Conservation (phyloP, 306 rosid genomes). For the Ochetophila trinervis region DNA sequence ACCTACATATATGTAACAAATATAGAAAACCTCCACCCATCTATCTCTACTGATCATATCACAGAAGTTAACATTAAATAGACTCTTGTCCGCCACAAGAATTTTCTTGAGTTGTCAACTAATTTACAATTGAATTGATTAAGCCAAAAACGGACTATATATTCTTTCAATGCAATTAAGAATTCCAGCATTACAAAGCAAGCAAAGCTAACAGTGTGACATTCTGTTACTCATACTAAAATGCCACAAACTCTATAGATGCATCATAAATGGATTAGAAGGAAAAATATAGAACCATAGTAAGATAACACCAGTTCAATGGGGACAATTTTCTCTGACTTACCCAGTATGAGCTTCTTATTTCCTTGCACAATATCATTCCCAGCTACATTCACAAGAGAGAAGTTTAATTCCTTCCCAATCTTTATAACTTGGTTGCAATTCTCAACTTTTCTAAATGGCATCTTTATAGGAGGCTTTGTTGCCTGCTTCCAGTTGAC, state of each 20-base stretch:
- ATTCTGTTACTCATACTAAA: background rate
- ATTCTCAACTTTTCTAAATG: slow-evolving; percentile 97
- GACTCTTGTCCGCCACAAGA: background rate
- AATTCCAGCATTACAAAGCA: background rate
- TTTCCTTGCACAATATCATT: slow-evolving; percentile 98
- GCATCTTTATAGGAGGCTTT: slow-evolving; percentile 99
- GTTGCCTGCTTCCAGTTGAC: slow-evolving; percentile 96
- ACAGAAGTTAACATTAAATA: too few relatives aligned
- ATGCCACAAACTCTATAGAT: background rate
- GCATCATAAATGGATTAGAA: background rate
- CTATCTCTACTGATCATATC: too few relatives aligned
- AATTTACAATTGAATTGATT: background rate
- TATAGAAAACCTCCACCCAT: too few relatives aligned
- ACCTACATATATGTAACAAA: too few relatives aligned
- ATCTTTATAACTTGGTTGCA: slow-evolving; percentile 90
- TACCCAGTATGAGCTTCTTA: slow-evolving; percentile 92
- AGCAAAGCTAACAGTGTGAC: background rate
- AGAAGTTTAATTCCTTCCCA: slow-evolving; percentile 81
- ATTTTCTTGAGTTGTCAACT: background rate
- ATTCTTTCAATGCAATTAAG: background rate
- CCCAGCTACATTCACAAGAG: slow-evolving; percentile 95
- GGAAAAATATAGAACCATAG: background rate
- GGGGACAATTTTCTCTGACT: slow-evolving; percentile 24
- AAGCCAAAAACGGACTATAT: background rate
- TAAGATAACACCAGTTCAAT: slow-evolving; percentile 1